These are phyloP conservation scores for Senna siamea DNA, from an alignment of 306 rosid genomes.

Conservation along the genomic window DNA sequence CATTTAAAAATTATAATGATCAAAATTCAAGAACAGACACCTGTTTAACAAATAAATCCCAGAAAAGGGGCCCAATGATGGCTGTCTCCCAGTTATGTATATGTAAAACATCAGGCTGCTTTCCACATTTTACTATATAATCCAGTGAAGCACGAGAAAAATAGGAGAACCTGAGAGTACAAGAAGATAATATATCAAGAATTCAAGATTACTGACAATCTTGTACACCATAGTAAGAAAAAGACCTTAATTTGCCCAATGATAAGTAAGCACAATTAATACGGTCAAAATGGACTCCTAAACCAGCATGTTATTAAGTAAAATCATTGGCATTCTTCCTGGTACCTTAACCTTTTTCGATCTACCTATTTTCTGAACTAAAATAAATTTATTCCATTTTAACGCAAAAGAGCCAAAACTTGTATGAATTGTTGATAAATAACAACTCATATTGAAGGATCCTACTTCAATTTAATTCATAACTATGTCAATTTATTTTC, in stretches of 20 bases:
- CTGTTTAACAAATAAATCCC: constrained; percentile 87
- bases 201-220: constrained; percentile 34
- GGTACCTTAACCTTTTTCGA: constrained; percentile 7
- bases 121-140: constrained; percentile 82
- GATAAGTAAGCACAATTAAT: neutral
- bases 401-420: constrained; percentile 5
- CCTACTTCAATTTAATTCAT: constrained; percentile 21
- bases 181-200: constrained; percentile 33
- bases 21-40: constrained; percentile 42
- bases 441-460: constrained; percentile 18
- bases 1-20: constrained; percentile 14
- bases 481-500: neutral
- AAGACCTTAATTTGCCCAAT: constrained; percentile 28
- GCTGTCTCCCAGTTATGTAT: constrained; percentile 97
- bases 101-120: constrained; percentile 86
- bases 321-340: constrained; percentile 6
- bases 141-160: constrained; percentile 94
- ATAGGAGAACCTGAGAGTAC: constrained; percentile 75
- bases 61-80: constrained; percentile 88
- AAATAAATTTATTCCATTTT: constrained; percentile 13
- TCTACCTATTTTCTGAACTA: constrained; percentile 4
- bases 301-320: constrained; percentile 17
- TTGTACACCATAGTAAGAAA: constrained; percentile 25
- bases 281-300: neutral
- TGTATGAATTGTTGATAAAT: neutral